Conservation (phyloP, 768 basidiomycete species). For the Butyriboletus loyo region DNA sequence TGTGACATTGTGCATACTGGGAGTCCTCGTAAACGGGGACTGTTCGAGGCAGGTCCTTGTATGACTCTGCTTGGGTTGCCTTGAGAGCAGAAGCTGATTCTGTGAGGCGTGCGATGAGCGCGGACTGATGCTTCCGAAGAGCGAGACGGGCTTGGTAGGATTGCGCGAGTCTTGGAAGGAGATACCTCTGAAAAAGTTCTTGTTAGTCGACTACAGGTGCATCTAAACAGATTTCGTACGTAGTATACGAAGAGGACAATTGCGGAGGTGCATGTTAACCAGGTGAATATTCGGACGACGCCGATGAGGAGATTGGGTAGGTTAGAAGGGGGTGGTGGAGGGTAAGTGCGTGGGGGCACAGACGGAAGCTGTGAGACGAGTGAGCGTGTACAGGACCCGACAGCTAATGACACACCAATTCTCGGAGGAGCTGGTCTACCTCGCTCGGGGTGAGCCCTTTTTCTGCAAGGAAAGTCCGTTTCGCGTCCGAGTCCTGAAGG, state of each 20-base stretch:
- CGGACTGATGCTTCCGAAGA: conserved; percentile 56
- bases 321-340: conserved; percentile 64
- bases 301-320: conserved; percentile 66
- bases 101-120: conserved; percentile 52
- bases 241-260: conserved; percentile 61
- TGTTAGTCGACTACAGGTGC: conserved; percentile 3
- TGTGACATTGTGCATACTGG: conserved; percentile 42
- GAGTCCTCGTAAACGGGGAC: conserved; percentile 47
- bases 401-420: conserved; percentile 42
- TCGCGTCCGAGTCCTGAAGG: conserved; percentile 51
- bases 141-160: conserved; percentile 61
- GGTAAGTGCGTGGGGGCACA: conserved; percentile 73
- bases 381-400: conserved; percentile 7
- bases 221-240: conserved; percentile 38
- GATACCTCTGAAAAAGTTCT: conserved; percentile 48
- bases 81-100: conserved; percentile 55
- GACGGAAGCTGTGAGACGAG: conserved; percentile 35
- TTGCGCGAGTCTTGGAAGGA: conserved; percentile 62
- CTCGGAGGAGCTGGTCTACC: conserved; percentile 54
- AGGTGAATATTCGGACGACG: conserved; percentile 54
- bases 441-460: conserved; percentile 67
- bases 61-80: conserved; percentile 51
- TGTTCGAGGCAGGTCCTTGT: conserved; percentile 55
- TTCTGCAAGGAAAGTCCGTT: conserved; percentile 62
- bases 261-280: conserved; percentile 65